Evolutionary conservation across 208 protist genomes (phyloP), one percentile per base, ranked within the genome.

Genomic region (Porcisia hertigi): DNA sequence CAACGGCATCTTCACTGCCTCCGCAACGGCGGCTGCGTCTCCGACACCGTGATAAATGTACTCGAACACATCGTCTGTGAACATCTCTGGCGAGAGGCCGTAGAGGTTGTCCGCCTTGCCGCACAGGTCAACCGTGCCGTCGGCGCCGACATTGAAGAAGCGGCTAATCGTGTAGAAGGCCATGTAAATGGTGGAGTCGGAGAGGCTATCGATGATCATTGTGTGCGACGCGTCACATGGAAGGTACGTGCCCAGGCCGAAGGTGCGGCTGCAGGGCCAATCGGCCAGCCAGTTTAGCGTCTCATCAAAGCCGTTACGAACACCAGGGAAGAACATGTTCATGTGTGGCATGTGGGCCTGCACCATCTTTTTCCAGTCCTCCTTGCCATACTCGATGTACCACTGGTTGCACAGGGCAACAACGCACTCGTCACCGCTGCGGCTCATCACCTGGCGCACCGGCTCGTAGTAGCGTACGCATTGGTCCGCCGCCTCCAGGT

Each of bases 101-200:
- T 92, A 82, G n/a, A 76, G 64, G 84, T 97, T 96, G 57, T 83
- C 75, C 6, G 60, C 67, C 59, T 67, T 76, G 62, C 89, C 93
- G 58, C 81, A 64, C 62, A 95, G 72, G n/a, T 54, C 70, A 8
- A 82, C 64, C n/a, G 75, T 76, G 62, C 89, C 94, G 71, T 96
- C 83, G 57, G 72, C 75, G 20, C 70, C 71, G 20, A 85, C 93
- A 79, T 99, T 98, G n/a, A 99, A 90, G 43, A 99, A 85, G 71
- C 99, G 98, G 47, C 98, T 92, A 75, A 99, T 94, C 18, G 99
- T 99, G 93, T 99, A 99, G 89, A 99, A 99, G 6, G 99, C 98
- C 98, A 99, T 99, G 92, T 99, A 99, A 86, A 99, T 99, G 39
- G 99, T 99, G 23, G 99, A 99, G 89, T 99, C 99, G 67, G 98